Evolutionary conservation across 768 basidiomycete genomes (phyloP).

Genomic region (Amanita exitialis): DNA sequence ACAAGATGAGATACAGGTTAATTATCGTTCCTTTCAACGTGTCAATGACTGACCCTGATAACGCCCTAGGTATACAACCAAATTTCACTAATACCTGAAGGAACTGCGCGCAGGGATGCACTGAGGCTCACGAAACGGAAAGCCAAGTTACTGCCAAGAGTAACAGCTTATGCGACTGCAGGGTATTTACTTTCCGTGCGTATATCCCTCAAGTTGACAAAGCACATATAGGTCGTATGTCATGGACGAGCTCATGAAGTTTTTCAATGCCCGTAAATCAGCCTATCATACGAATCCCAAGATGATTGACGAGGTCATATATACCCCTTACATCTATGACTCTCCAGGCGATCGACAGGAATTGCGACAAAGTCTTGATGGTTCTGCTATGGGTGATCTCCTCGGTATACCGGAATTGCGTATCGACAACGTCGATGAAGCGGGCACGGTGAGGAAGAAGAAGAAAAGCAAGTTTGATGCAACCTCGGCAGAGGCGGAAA

Average conservation of each 20-base stretch:
- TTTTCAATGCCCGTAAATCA: slow-evolving; percentile 73
- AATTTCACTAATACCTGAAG: slow-evolving; percentile 88
- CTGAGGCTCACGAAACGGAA: slow-evolving; percentile 88
- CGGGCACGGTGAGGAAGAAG: slow-evolving; percentile 26
- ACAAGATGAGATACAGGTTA: slow-evolving; percentile 51
- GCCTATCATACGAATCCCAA: slow-evolving; percentile 84
- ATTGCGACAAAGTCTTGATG: slow-evolving; percentile 17
- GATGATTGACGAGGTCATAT: slow-evolving; percentile 87
- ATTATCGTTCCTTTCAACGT: background rate
- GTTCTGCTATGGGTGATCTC: slow-evolving; percentile 53
- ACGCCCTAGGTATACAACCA: slow-evolving; percentile 76
- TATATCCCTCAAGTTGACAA: background rate
- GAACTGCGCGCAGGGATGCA: slow-evolving; percentile 88
- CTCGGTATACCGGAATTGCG: slow-evolving; percentile 70
- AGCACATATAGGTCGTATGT: slow-evolving; percentile 63
- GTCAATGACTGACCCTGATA: background rate
- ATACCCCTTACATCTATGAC: slow-evolving; percentile 85
- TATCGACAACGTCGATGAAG: slow-evolving; percentile 21
- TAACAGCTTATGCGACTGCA: slow-evolving; percentile 95
- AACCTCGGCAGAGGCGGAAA: slow-evolving; percentile 66
- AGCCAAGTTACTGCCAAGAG: slow-evolving; percentile 82
- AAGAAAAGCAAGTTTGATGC: slow-evolving; percentile 62
- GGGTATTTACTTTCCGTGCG: slow-evolving; percentile 38
- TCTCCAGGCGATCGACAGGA: slow-evolving; percentile 27
- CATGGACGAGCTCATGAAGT: slow-evolving; percentile 79